Base-by-base conservation (phyloP, 176 grass and related monocot genomes). In the Poa annua region DNA sequence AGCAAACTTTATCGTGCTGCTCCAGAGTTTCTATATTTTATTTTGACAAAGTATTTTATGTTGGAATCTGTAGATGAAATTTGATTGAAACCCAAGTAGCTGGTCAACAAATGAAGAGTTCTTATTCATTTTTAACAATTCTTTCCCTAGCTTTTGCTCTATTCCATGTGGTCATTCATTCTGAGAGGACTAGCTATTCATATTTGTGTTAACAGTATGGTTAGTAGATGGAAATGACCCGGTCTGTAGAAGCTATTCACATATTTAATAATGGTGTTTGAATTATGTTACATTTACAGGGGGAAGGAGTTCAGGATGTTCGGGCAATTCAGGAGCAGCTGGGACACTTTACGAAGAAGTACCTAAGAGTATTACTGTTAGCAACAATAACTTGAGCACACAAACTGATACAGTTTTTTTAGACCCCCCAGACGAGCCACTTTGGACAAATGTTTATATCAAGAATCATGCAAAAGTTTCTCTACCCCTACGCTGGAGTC, bases 391-490 rank as follows among this genome's bases (percentile, higher is more conserved):
- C 77, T 90, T 88, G 76, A 93, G 90, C 39, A 98, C 96, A 86
- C 83, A 98, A 76, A 98, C 96, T 78, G 92, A 98, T 82, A 98
- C 92, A 22, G 83, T 98, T 80, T 82, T 98, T 13, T 81, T 98
- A 84, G 96, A 98, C 44, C 92, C 92, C 61, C 96, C 92, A 36
- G 86, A 88, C 48, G 88, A 98, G 80, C 96, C 96, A 84, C 92
- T 98, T 55, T 98, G 96, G 96, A 98, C 92, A 77, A 98, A 98
- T 87, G 92, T 98, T 83, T 90, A 92, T 88, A 86, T 98, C 69
- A 88, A 26, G 81, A 90, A 95, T 89, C 81, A 50, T 86, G 96
- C 96, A 49, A 98, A 95, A 93, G 96, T 92, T 84, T 92, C 93
- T 88, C 86, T 98, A 67, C 96, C 96, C 48, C 86, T 98, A 66